Evolutionary conservation across 176 grass and related monocot genomes (phyloP).

Genomic region (Avena insularis): DNA sequence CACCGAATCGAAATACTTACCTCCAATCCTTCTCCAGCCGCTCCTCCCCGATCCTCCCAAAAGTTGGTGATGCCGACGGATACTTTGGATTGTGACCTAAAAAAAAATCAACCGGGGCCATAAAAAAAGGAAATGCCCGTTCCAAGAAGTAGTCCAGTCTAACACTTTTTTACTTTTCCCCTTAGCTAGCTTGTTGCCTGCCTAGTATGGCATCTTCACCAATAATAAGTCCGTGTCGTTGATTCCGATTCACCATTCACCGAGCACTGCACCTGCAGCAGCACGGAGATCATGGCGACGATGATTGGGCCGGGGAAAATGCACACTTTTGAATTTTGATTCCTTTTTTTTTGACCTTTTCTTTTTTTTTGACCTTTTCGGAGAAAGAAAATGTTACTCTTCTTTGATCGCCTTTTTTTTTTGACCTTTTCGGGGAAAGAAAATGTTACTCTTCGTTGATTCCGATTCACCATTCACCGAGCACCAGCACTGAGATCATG

Average conservation of each 20-base stretch:
- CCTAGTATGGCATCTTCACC: neutral
- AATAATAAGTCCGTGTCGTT: neutral
- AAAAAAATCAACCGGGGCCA: neutral
- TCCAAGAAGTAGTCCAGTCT: neutral
- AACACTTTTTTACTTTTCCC: neutral
- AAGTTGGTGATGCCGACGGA: conserved; percentile 40
- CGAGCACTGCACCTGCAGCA: neutral
- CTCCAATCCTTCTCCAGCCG: neutral
- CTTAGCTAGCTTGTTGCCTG: neutral
- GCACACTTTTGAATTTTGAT: neutral
- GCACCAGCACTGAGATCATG: neutral
- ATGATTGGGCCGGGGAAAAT: neutral
- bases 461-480: neutral
- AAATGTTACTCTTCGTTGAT: neutral
- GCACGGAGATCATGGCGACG: neutral
- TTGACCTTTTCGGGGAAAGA: neutral
- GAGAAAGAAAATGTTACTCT: too few species aligned
- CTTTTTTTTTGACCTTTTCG: neutral
- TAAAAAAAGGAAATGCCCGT: neutral
- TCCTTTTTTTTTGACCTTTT: neutral
- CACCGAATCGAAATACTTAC: neutral
- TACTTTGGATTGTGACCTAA: neutral
- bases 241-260: neutral
- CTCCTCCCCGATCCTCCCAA: neutral
- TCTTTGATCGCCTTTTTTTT: too few species aligned